Percentiles rank a stretch among this genome's conserved stretches.
These are phyloP conservation scores for Ceratocystis papillata DNA, from an alignment of 2,329 filamentous ascomycete species.

Conservation along the genomic window DNA sequence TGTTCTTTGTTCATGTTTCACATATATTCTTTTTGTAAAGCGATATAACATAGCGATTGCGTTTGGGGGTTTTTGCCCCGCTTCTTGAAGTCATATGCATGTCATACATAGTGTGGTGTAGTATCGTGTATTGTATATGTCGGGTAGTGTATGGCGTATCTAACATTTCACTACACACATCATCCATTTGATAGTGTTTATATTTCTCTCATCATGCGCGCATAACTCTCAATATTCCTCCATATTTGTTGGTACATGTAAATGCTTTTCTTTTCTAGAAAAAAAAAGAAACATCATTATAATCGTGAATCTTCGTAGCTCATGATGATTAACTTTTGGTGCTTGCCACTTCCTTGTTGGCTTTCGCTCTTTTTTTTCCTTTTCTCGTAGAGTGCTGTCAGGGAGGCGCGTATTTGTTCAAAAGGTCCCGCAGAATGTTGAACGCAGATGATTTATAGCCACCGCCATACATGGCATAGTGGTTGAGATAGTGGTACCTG, in stretches of 20 bases:
- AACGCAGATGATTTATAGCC: constrained; percentile 67
- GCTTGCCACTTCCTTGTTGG: constrained; percentile 1
- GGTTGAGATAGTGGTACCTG: constrained; percentile 84
- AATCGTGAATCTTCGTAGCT: constrained; percentile 16
- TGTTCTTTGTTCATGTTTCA: neutral
- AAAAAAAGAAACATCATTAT: constrained; percentile 14
- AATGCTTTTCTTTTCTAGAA: neutral
- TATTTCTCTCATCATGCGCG: too few relatives aligned
- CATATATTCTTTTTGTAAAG: neutral
- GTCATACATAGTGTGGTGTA: neutral
- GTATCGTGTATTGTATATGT: too few relatives aligned
- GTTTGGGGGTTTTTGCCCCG: neutral
- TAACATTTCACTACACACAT: too few relatives aligned
- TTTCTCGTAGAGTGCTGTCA: neutral
- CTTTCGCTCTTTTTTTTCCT: neutral
- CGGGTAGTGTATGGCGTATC: too few relatives aligned
- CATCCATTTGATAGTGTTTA: too few relatives aligned
- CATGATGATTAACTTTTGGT: constrained; percentile 11
- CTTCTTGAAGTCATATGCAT: neutral
- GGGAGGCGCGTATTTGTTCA: constrained; percentile 55
- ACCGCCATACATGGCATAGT: constrained; percentile 73
- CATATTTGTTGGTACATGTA: neutral
- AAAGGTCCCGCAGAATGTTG: constrained; percentile 64
- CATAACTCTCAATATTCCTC: neutral
- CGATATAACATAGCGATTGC: constrained; percentile 8